A percentile compares a stretch with the other conserved stretches of the same genome.
Evolutionary conservation across 2,329 filamentous ascomycete species (phyloP).

Genomic region (Pestalotiopsis sp.): DNA sequence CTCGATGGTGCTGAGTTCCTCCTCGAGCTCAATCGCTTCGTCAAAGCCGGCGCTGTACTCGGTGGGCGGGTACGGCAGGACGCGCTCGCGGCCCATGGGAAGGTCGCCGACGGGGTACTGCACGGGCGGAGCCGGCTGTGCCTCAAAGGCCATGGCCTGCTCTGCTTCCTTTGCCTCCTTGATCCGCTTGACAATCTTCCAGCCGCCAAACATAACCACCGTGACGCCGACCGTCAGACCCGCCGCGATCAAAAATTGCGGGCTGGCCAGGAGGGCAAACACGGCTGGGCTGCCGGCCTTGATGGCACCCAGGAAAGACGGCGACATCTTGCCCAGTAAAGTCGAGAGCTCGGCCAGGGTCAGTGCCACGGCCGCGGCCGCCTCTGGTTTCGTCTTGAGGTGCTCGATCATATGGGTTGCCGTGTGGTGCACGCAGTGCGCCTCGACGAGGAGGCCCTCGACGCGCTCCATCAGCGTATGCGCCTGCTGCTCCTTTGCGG

Average conservation of each 20-base stretch:
- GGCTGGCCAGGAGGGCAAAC: constrained; percentile 82
- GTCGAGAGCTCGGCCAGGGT: constrained; percentile 89
- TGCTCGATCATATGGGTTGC: constrained; percentile 79
- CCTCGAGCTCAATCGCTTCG: constrained; percentile 57
- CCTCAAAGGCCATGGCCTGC: constrained; percentile 29
- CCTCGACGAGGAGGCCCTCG: constrained; percentile 79
- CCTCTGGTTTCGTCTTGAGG: constrained; percentile 75
- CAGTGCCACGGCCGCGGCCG: constrained; percentile 89
- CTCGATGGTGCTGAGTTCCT: constrained; percentile 60
- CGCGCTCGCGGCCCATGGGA: not conserved
- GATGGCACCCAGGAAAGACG: constrained; percentile 71
- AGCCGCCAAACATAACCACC: constrained; percentile 91
- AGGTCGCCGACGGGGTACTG: constrained; percentile 29
- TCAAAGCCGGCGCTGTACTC: constrained; percentile 39
- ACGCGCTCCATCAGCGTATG: constrained; percentile 69
- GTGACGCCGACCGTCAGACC: constrained; percentile 91
- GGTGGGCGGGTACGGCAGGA: constrained; percentile 5
- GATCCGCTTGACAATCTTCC: constrained; percentile 94
- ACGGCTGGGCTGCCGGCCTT: constrained; percentile 83
- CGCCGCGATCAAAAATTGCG: constrained; percentile 92
- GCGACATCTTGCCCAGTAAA: constrained; percentile 79
- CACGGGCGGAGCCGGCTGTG: constrained; percentile 14
- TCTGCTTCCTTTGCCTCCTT: constrained; percentile 37
- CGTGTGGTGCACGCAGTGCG: constrained; percentile 83
- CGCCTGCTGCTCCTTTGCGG: constrained; percentile 54